phyloP scores from a whole-genome alignment of 805 yeast species.

The Allodekkera sacchari region DNA sequence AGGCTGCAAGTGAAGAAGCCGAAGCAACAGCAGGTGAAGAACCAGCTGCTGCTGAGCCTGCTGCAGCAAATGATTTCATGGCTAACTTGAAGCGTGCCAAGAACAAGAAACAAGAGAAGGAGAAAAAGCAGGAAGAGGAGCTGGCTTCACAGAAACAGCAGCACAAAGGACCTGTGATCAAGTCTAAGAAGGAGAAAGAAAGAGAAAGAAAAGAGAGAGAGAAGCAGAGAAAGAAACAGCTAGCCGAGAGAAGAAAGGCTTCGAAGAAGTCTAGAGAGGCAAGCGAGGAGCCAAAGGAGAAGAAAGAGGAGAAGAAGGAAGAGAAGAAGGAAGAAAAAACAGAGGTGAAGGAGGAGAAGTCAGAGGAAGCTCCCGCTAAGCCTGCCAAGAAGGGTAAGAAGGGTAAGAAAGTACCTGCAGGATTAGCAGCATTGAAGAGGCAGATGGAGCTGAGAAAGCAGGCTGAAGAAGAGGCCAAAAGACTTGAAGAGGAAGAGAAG shows the following conservation, averaged over 20 bases:
- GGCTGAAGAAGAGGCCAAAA: conserved; percentile 73
- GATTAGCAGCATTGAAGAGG: conserved; percentile 81
- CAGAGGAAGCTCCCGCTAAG: conserved; percentile 8
- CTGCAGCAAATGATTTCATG: conserved; percentile 56
- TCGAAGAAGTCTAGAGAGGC: conserved; percentile 19
- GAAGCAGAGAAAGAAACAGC: conserved; percentile 84
- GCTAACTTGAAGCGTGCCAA: conserved; percentile 75
- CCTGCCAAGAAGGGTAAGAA: conserved; percentile 36
- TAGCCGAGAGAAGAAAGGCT: conserved; percentile 78
- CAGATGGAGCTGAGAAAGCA: conserved; percentile 86
- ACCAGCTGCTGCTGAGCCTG: conserved; percentile 18
- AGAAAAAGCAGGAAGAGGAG: conserved; percentile 38
- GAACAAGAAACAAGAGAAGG: conserved; percentile 57
- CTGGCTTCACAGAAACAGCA: conserved; percentile 10
- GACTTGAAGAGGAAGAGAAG: conserved; percentile 63
- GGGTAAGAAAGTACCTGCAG: conserved; percentile 80
- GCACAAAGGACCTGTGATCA: conserved; percentile 54
- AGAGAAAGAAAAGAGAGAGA: conserved; percentile 91
- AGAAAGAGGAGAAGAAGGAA: conserved; percentile 36
- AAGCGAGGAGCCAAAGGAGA: conserved; percentile 17
- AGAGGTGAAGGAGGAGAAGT: conserved; percentile 27
- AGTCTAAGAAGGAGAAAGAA: conserved; percentile 90
- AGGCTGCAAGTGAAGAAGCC: conserved; percentile 25
- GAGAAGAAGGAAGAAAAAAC: conserved; percentile 16
- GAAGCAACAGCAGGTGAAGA: conserved; percentile 18